Percentiles rank a stretch among this genome's conserved stretches.
Evolutionary conservation across 352 stramenopile species (phyloP).

Genomic region (Phytophthora crassamura): DNA sequence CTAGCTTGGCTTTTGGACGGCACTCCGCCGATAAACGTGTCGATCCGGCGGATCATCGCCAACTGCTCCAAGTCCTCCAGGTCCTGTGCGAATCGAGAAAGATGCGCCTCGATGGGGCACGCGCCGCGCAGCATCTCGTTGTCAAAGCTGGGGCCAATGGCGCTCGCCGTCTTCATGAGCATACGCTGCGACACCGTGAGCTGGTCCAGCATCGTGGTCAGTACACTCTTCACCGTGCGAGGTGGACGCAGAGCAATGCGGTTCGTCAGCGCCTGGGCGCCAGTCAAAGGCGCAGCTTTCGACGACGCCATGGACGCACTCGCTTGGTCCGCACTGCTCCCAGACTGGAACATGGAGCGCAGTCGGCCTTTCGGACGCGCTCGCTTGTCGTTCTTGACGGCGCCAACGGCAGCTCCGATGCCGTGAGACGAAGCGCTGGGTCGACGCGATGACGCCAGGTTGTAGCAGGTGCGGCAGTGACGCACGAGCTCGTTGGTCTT

Average conservation of each 20-base stretch:
- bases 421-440: conserved; percentile 59
- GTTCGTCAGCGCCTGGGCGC: conserved; percentile 63
- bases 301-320: conserved; percentile 19
- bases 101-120: conserved; percentile 75
- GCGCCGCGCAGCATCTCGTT: conserved; percentile 70
- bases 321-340: conserved; percentile 24
- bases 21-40: conserved; percentile 78
- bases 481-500: conserved; percentile 65
- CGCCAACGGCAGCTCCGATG: conserved; percentile 39
- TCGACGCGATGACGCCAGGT: conserved; percentile 68
- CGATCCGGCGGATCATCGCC: conserved; percentile 78
- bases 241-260: conserved; percentile 73
- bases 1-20: conserved; percentile 45
- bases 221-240: conserved; percentile 83
- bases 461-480: conserved; percentile 82
- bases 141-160: conserved; percentile 81
- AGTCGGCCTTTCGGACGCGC: conserved; percentile 53
- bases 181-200: conserved; percentile 85
- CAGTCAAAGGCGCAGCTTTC: conserved; percentile 10
- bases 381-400: conserved; percentile 33
- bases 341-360: conserved; percentile 68
- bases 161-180: conserved; percentile 89
- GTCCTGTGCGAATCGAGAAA: conserved; percentile 71
- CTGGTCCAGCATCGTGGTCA: conserved; percentile 85
- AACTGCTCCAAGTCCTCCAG: conserved; percentile 78